phyloP scores from a whole-genome alignment of 441 rosid genomes.

The Croton setiger region DNA sequence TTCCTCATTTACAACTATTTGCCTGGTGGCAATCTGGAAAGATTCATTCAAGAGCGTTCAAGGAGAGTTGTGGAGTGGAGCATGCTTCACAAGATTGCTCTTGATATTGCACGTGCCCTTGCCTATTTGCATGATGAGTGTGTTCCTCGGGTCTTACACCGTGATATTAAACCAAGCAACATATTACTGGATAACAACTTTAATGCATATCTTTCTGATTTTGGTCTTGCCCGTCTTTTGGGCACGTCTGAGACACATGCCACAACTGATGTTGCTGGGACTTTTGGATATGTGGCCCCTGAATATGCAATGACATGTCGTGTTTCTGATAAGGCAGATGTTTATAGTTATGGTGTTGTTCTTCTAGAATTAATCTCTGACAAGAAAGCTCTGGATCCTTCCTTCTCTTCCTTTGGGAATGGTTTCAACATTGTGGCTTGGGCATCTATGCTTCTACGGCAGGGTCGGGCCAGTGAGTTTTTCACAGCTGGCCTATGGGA shows the following conservation, averaged over 20 bases:
- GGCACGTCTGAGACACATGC: slow-evolving; percentile 62
- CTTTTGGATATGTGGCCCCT: slow-evolving; percentile 61
- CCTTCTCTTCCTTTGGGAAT: slow-evolving; percentile 49
- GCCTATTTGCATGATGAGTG: slow-evolving; percentile 50
- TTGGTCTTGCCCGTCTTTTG: slow-evolving; percentile 51
- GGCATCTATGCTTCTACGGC: slow-evolving; percentile 46
- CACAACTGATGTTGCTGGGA: slow-evolving; percentile 56
- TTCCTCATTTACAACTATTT: slow-evolving; percentile 53
- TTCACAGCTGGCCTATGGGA: slow-evolving; percentile 50
- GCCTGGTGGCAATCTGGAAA: slow-evolving; percentile 58
- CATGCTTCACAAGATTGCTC: slow-evolving; percentile 52
- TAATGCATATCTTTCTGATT: slow-evolving; percentile 53
- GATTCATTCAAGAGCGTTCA: slow-evolving; percentile 47
- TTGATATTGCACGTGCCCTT: slow-evolving; percentile 50
- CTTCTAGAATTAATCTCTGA: slow-evolving; percentile 53
- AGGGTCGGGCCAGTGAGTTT: slow-evolving; percentile 45
- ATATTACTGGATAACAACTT: slow-evolving; percentile 45
- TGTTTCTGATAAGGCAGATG: slow-evolving; percentile 58
- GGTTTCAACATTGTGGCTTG: slow-evolving; percentile 56
- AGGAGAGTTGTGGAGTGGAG: slow-evolving; percentile 42
- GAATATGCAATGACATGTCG: slow-evolving; percentile 62
- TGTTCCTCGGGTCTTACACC: slow-evolving; percentile 51
- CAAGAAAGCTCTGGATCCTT: slow-evolving; percentile 54
- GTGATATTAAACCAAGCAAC: slow-evolving; percentile 57
- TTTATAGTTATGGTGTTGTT: slow-evolving; percentile 56